phyloP scores from a whole-genome alignment of 306 rosid genomes.

The Rubus parviflorus region DNA sequence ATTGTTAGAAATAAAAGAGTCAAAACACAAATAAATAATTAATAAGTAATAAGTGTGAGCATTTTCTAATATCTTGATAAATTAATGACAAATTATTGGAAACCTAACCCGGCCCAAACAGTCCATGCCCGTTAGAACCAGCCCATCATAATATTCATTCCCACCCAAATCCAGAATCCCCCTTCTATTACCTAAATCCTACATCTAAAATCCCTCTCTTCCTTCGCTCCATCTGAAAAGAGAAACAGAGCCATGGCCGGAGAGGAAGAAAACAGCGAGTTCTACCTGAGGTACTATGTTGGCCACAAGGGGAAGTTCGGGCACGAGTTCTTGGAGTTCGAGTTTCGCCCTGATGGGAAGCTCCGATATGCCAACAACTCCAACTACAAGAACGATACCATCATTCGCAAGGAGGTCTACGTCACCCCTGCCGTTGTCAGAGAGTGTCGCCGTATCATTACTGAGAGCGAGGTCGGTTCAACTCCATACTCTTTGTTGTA shows the following conservation, averaged over 20 bases:
- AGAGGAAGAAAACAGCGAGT: constrained; percentile 67
- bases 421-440: constrained; percentile 90
- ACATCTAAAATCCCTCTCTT: neutral
- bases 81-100: no score
- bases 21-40: no score
- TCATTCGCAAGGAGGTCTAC: constrained; percentile 94
- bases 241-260: constrained; percentile 40
- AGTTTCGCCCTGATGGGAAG: constrained; percentile 86
- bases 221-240: neutral
- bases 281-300: constrained; percentile 80
- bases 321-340: constrained; percentile 92
- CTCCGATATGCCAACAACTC: constrained; percentile 98
- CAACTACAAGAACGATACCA: constrained; percentile 97
- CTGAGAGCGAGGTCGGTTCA: constrained; percentile 72
- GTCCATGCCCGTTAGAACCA: neutral
- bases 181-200: neutral
- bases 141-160: neutral
- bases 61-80: no score
- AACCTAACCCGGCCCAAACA: neutral
- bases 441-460: constrained; percentile 85
- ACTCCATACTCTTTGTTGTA: no score
- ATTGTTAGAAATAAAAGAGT: no score
- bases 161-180: neutral
- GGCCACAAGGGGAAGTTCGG: constrained; percentile 97
- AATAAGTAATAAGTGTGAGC: no score